Conservation (phyloP, 176 grass and related monocot species). For the Juncus effusus region DNA sequence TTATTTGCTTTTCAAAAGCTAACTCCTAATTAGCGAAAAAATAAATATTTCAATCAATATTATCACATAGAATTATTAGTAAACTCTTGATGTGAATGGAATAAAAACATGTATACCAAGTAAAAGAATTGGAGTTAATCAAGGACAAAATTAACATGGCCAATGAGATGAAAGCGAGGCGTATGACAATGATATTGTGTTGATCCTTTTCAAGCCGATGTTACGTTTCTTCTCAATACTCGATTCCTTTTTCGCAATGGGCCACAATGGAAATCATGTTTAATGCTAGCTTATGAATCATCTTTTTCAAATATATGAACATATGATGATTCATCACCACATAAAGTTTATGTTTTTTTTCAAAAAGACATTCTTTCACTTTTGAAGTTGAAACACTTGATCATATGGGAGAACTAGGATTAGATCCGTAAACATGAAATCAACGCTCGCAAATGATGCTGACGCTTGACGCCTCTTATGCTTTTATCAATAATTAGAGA, state of each 20-base stretch:
- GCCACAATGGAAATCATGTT: slow-evolving; percentile 13
- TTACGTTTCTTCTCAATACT: slow-evolving; percentile 19
- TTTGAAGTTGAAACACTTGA: slow-evolving; percentile 13
- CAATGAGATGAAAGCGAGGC: background rate
- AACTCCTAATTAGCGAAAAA: too few relatives aligned
- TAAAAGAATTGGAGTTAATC: background rate
- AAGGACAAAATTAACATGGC: background rate
- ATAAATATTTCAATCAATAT: too few relatives aligned
- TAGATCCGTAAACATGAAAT: slow-evolving; percentile 27
- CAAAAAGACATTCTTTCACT: slow-evolving; percentile 28
- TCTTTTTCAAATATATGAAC: slow-evolving; percentile 24
- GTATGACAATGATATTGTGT: slow-evolving; percentile 5
- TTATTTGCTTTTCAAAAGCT: too few relatives aligned
- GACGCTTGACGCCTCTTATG: too few relatives aligned
- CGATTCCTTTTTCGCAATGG: slow-evolving; percentile 16
- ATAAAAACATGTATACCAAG: background rate
- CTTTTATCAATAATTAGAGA: too few relatives aligned
- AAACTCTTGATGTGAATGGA: too few relatives aligned
- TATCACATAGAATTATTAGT: too few relatives aligned
- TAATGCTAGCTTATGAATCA: slow-evolving; percentile 29
- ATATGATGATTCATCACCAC: slow-evolving; percentile 18
- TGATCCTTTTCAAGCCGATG: slow-evolving; percentile 4
- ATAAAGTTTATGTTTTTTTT: slow-evolving; percentile 16
- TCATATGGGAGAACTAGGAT: slow-evolving; percentile 4
- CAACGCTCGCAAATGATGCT: background rate